Evolutionary conservation across 306 rosid genomes (phyloP), one percentile per base, ranked within the genome.

Genomic region (Vigna unguiculata): DNA sequence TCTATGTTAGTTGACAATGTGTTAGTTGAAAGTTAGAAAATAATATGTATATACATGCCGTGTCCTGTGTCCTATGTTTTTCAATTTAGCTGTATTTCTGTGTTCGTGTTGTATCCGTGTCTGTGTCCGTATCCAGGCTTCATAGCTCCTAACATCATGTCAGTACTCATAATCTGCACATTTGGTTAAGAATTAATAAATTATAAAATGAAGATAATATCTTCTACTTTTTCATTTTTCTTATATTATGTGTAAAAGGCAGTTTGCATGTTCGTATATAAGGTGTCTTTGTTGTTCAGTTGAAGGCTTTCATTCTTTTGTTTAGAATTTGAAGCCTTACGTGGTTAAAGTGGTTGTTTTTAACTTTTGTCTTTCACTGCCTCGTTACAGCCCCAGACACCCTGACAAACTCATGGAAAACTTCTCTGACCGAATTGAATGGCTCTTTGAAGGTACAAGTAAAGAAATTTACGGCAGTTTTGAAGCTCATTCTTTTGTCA

Each of bases 401-500:
- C 41, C 5, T 10, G 80, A 74, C 77, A 38, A 83, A 78, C 45
- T 77, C 91, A 9, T 48, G 58, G 91, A 78, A 65, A 74, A 81
- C 76, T 16, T 87, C 89, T 72, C 46, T 87, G 12, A 24, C 71
- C 43, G 90, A 89, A 78, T 38, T 89, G 65, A 83, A 76, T 36
- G 81, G 72, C 73, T 88, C 95, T 25, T 43, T 88, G 75, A 88
- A 93, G 98, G 98, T 93, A 81, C 68, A 74, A 36, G 2, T 68
- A 45, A 72, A 59, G 48, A 57, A 13, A 1, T 30, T 54, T 65
- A 15, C 54, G 71, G 9, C 25, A 72, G 71, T 34, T 80, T 55
- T 30, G 59, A 28, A 28, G 66, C 49, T 59, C 61, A 69, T 38
- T 76, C 59, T 63, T 69, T 40, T 47, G 68, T 66, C 72, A 38